Base-by-base conservation (phyloP, 2,329 filamentous ascomycete genomes). In the Fonsecaea monophora region DNA sequence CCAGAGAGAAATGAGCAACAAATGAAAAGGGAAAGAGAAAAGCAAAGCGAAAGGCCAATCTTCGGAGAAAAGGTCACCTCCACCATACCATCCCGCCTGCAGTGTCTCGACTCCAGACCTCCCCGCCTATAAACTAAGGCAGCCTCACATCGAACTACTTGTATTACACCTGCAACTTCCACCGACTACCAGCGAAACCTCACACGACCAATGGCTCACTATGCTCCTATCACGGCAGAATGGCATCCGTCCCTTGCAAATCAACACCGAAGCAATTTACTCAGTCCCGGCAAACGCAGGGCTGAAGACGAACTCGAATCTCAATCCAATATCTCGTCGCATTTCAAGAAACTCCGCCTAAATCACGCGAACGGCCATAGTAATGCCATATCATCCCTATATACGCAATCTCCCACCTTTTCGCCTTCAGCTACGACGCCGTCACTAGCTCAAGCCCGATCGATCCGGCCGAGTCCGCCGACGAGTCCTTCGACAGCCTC, bases 331-430 rank as follows among this genome's bases (percentile, higher is more conserved):
- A 66, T 68, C 38, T 70, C 68, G 8, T 63, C 68, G 13, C 66
- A 69, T 30, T 70, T 70, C 57, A 70, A 71, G 68, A 71, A 71
- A 63, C 64, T 70, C 32, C 70, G 70, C 7, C 37, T 71, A 30
- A 70, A 68, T 53, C 66, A 68, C 9, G 38, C 18, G 35, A 42
- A 53, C n/a, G 48, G 37, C 45, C 42, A 64, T 50, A 35, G 3
- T 18, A 61, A 62, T 60, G n/a, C 38, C 7, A 1, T 34, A 38
- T 32, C 53, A 38, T 34, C 58, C 61, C 37, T 40, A 53, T 60
- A 38, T 30, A 10, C 53, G 35, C 60, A 40, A 15, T 8, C 48
- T 15, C 38, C n/a, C 13, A 18, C 25, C 55, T 35, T 48, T 5
- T n/a, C 34, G 9, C 54, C 54, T 15, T 37, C 59, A 40, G 15